phyloP scores from a whole-genome alignment of 768 basidiomycete genomes.

The Mycena olivaceomarginata region DNA sequence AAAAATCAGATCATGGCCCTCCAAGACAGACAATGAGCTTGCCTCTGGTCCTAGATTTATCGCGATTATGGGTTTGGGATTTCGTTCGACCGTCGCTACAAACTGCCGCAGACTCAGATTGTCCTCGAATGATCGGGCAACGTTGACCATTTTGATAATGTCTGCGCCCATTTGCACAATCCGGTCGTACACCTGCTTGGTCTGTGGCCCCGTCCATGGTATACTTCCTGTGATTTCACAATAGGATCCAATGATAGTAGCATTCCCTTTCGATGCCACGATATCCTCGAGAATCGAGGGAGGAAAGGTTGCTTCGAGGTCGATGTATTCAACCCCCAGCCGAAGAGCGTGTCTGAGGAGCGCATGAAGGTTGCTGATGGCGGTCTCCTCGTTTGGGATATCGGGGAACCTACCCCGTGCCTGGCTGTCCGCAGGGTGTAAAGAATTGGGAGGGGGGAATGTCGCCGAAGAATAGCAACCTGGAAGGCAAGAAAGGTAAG shows the following conservation, averaged over 20 bases:
- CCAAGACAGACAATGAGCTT: background rate
- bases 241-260: constrained; percentile 84
- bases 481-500: constrained; percentile 78
- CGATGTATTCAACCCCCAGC: constrained; percentile 85
- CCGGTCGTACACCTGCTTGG: constrained; percentile 69
- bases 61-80: constrained; percentile 79
- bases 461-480: constrained; percentile 76
- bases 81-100: constrained; percentile 59
- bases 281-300: constrained; percentile 68
- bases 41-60: constrained; percentile 82
- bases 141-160: constrained; percentile 83
- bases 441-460: constrained; percentile 80
- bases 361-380: constrained; percentile 75
- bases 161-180: constrained; percentile 75
- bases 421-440: constrained; percentile 84
- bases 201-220: constrained; percentile 75
- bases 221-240: constrained; percentile 83
- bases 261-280: constrained; percentile 69
- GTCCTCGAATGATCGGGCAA: constrained; percentile 75
- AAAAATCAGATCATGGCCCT: background rate
- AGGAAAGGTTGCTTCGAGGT: constrained; percentile 81
- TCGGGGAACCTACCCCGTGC: constrained; percentile 88
- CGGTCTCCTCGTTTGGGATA: constrained; percentile 67
- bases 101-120: constrained; percentile 80
- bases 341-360: constrained; percentile 67